These are phyloP conservation scores for Euphorbia celastroides DNA, from an alignment of 441 rosid genomes.

Conservation along the genomic window DNA sequence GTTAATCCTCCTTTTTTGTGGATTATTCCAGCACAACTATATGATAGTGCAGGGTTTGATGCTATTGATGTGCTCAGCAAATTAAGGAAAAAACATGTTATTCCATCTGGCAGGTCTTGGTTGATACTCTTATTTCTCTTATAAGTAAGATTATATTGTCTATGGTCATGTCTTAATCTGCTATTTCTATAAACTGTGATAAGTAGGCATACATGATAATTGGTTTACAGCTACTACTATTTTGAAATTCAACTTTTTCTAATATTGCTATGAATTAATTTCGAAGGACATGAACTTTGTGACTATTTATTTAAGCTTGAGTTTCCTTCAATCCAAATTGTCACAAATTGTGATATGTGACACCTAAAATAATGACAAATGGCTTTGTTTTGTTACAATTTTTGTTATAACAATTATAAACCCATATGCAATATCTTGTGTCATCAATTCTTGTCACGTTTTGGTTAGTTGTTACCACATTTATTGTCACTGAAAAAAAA, in stretches of 20 bases:
- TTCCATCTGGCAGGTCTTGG: constrained; percentile 59
- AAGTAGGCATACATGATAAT: neutral
- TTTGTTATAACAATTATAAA: too few relatives aligned
- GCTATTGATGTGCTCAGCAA: constrained; percentile 97
- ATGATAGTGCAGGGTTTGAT: constrained; percentile 99
- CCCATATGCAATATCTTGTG: too few relatives aligned
- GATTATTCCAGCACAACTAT: constrained; percentile 95
- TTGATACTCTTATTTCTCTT: neutral
- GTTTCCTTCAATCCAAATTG: too few relatives aligned
- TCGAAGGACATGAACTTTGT: neutral
- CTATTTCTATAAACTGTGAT: neutral
- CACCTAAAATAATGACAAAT: too few relatives aligned
- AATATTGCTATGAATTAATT: neutral
- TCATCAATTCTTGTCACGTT: too few relatives aligned
- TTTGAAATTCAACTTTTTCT: neutral
- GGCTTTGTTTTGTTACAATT: too few relatives aligned
- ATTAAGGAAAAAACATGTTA: constrained; percentile 92
- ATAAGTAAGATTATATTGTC: neutral
- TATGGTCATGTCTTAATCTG: neutral
- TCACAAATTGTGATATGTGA: too few relatives aligned
- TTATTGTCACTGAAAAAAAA: too few relatives aligned
- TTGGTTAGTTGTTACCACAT: too few relatives aligned
- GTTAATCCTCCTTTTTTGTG: constrained; percentile 25
- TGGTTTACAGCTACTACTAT: neutral
- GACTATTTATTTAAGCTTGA: too few relatives aligned